phyloP scores from a whole-genome alignment of 495 filamentous ascomycete genomes.

The Cairneyella variabilis region DNA sequence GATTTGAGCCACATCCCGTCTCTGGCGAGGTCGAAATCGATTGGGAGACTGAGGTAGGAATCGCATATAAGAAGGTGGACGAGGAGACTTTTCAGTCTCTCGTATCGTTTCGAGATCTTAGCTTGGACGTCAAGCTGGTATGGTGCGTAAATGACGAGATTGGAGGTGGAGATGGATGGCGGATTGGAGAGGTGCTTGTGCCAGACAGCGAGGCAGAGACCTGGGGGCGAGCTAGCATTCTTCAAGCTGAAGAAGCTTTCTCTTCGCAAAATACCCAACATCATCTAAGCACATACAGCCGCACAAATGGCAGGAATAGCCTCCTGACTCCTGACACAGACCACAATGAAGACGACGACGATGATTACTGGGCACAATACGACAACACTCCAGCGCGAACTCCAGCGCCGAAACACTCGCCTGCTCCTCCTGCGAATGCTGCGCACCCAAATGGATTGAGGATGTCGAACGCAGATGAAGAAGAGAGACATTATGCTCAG shows the following conservation, averaged over 20 bases:
- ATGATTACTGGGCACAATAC: constrained; percentile 93
- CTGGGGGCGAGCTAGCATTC: constrained; percentile 33
- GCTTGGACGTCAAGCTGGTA: constrained; percentile 47
- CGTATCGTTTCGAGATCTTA: constrained; percentile 51
- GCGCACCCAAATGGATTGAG: constrained; percentile 60
- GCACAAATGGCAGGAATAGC: constrained; percentile 12
- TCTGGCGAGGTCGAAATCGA: constrained; percentile 85
- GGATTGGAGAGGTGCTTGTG: constrained; percentile 72
- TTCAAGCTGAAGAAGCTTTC: constrained; percentile 42
- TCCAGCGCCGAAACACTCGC: constrained; percentile 60
- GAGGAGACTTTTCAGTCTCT: constrained; percentile 79
- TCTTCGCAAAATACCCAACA: constrained; percentile 17
- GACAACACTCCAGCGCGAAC: constrained; percentile 79
- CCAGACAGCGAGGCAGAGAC: constrained; percentile 37
- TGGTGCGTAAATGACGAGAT: constrained; percentile 58
- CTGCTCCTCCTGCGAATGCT: constrained; percentile 35
- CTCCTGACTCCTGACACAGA: constrained; percentile 27
- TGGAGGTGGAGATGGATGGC: constrained; percentile 72
- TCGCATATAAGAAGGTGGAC: constrained; percentile 72
- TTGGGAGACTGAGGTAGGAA: constrained; percentile 55
- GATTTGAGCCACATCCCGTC: constrained; percentile 83
- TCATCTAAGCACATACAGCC: constrained; percentile 6
- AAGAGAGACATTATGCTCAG: constrained; percentile 79
- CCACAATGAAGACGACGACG: constrained; percentile 71
- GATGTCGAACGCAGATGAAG: constrained; percentile 59